Base-by-base conservation (phyloP, 768 basidiomycete species). In the Mycena floridula region DNA sequence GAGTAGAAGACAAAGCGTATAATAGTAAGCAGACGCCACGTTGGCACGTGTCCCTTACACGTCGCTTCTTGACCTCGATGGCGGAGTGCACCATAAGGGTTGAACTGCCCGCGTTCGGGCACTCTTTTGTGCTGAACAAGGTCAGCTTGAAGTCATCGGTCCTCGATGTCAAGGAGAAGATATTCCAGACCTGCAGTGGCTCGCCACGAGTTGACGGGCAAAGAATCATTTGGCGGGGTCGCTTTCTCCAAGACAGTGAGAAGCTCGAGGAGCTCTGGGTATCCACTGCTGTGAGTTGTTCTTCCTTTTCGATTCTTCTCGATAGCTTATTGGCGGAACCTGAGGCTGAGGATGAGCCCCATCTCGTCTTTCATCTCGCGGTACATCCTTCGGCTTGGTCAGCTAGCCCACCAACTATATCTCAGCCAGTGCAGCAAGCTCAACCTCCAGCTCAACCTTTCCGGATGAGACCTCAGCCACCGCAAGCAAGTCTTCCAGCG, bases 351-450 rank as follows among this genome's bases (percentile, higher is more conserved):
- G 73, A 75, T 44, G 82, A 82, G 42, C 70, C 76, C 21, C 76
- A 74, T 35, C 69, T 80, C 45, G 67, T 89, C 35, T 5, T 49
- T 11, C 88, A 89, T 62, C 69, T 90, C 18, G 81, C 85, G 12
- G 86, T 90, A n/a, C 81, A 83, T 56, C 82, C 85, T 20, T 83
- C 82, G 22, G 82, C 82, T 43, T 90, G 88, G 88, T 69, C 72
- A 30, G 63, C 70, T 20, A 49, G 62, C 11, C 82, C 83, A 22
- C 82, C 77, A 11, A 62, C 59, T 28, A 49, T 57, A 24, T 50
- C 60, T 1, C 44, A 58, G 41, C 25, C 54, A 13, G 35, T n/a
- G 28, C 18, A 41, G 26, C 39, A 57, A 42, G 48, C 54, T 21
- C 49, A 42, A 18, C 45, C 53, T 13, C 45, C 27, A 24, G 39